Evolutionary conservation across 2,329 filamentous ascomycete genomes (phyloP), one percentile per base, ranked within the genome.

Genomic region (Corinectria fuckeliana): DNA sequence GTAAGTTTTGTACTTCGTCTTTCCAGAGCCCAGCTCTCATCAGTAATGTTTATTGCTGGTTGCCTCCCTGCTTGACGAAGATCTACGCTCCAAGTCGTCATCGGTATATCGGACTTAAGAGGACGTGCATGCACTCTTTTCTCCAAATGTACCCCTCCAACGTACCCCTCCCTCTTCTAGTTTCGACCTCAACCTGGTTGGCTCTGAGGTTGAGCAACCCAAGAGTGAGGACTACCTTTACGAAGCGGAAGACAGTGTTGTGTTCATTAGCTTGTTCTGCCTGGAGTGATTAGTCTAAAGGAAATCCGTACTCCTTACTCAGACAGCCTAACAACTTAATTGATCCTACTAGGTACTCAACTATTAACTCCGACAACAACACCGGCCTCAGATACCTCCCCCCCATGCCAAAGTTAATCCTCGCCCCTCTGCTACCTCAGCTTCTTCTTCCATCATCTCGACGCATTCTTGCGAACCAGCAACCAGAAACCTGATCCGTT

Each of bases 401-500:
- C 11, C 11, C 20, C 38, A 13, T 34, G 32, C 8, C n/a, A 36
- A 18, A 36, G 32, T 36, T 18, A 16, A 34, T 34, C 32, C 32
- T n/a, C 32, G 9, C 13, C 23, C 21, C 34, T 42, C 25, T n/a
- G 6, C n/a, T 3, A 11, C 20, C 8, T 42, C 26, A 20, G 18
- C 42, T 28, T 18, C 20, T 20, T 36, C 50, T 25, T 36, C 25
- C 11, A 28, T 18, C 52, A 45, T 45, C 21, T 20, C 28, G 18
- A 13, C 26, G 14, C 2, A 14, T 32, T 38, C 13, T 30, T 28
- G 26, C 26, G 13, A 49, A 18, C 41, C 41, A 50, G 26, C 28
- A 41, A n/a, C n/a, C n/a, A n/a, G n/a, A 16, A 23, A 11, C 56
- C 54, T 49, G 44, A 41, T 58, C 13, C 52, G 28, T 58, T 10